A percentile compares a stretch with the other conserved stretches of the same genome.
Conservation (phyloP, 257 asterid genomes). For the Catharanthus roseus region DNA sequence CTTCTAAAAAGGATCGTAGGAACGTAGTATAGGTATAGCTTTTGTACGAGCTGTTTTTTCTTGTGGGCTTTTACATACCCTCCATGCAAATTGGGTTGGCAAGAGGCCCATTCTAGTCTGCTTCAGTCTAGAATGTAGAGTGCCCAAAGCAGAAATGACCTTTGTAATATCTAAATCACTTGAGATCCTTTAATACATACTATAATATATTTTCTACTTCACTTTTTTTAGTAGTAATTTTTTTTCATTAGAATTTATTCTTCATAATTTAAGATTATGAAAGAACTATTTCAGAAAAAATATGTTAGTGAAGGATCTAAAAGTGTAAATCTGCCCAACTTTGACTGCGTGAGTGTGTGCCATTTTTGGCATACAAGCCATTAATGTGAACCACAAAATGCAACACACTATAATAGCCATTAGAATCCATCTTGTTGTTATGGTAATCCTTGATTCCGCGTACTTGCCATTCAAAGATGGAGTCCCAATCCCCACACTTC, state of each 20-base stretch:
- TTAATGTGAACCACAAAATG: slow-evolving; percentile 16
- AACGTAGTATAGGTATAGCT: neutral
- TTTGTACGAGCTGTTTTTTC: neutral
- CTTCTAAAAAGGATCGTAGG: neutral
- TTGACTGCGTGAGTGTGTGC: neutral
- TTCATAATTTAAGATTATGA: too few relatives aligned
- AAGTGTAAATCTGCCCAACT: too few relatives aligned
- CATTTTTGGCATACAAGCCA: too few relatives aligned
- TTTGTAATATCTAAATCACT: too few relatives aligned
- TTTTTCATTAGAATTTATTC: too few relatives aligned
- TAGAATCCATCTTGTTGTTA: slow-evolving; percentile 3
- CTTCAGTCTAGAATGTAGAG: neutral
- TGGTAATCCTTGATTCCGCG: slow-evolving; percentile 3
- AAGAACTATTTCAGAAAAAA: too few relatives aligned
- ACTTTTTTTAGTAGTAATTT: too few relatives aligned
- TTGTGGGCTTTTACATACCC: neutral
- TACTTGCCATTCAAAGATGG: slow-evolving; percentile 17
- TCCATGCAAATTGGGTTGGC: neutral
- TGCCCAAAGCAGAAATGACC: neutral
- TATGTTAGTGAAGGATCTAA: too few relatives aligned
- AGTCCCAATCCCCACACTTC: slow-evolving; percentile 6
- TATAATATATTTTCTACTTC: too few relatives aligned
- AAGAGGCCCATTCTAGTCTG: neutral
- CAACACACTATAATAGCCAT: slow-evolving; percentile 8
- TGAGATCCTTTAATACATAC: too few relatives aligned